Base-by-base conservation (phyloP, 2,329 filamentous ascomycete species). In the Colletotrichum gigasporum region DNA sequence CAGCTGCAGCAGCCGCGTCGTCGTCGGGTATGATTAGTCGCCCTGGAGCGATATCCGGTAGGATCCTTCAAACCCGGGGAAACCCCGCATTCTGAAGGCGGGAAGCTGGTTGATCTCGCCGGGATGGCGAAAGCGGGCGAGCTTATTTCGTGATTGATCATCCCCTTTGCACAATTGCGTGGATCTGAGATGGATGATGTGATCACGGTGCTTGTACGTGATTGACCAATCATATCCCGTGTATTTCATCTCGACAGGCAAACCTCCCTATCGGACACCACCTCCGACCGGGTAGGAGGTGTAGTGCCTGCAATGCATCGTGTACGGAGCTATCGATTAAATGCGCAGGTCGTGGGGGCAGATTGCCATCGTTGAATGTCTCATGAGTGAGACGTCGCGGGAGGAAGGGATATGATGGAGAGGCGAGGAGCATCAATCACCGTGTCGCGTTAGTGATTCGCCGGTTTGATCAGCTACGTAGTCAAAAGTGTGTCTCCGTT, bases 101-200 rank as follows among this genome's bases (percentile, higher is more conserved):
- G 16, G 14, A n/a, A 30, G 5, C 18, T 24, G 11, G 34, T 14
- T 41, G 30, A 5, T 2, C 16, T 39, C 47, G 16, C 22, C 35
- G 47, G 14, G 12, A 53, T 67, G 65, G 34, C 57, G 62, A 63
- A 32, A 67, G 45, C 16, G 10, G 20, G 12, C 20, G 18, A 50
- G n/a, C 47, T 9, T 37, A 67, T 67, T 67, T 62, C 65, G 65
- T 67, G 65, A 67, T 67, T 39, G 39, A 48, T 26, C 22, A 28
- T 7, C 54, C 28, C 35, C 35, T 28, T 26, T n/a, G 18, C 12
- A 28, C 22, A n/a, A 65, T 67, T 48, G 55, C 65, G 65, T 65
- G 28, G 50, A 61, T 67, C 32, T 41, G 30, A 16, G 22, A 10
- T 11, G 24, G 22, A 67, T 67, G 65, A 34, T 67, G 65, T 52